These are phyloP conservation scores for Misopates orontium DNA, from an alignment of 257 asterid species.

Conservation along the genomic window DNA sequence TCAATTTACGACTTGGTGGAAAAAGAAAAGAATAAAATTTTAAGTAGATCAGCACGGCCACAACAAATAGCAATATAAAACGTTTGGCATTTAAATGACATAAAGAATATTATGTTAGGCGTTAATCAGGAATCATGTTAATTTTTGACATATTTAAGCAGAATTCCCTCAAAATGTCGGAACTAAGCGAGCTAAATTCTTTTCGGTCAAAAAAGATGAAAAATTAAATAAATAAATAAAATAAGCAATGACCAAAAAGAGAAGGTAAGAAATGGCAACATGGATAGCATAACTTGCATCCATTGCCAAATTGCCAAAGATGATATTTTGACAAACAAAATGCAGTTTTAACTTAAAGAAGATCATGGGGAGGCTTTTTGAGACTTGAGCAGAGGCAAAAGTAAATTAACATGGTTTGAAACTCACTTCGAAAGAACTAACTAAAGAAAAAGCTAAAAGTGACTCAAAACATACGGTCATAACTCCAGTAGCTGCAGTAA, in stretches of 20 bases:
- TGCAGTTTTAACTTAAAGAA: slow-evolving; percentile 1
- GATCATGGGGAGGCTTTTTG: not conserved
- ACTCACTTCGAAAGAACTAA: not conserved
- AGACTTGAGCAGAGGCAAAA: slow-evolving; percentile 1
- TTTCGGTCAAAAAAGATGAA: slow-evolving; percentile 3
- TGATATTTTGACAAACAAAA: slow-evolving; percentile 16
- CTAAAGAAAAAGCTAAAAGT: slow-evolving; percentile 14
- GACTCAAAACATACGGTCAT: slow-evolving; percentile 72
- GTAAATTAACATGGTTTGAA: slow-evolving; percentile 1
- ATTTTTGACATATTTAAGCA: slow-evolving; percentile 10
- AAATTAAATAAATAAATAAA: not conserved
- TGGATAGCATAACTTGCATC: slow-evolving; percentile 5
- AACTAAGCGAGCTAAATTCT: not conserved
- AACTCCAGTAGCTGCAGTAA: slow-evolving; percentile 95
- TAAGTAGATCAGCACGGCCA: slow-evolving; percentile 15
- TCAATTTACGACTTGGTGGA: not conserved
- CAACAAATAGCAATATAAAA: slow-evolving; percentile 14
- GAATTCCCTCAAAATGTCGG: not conserved
- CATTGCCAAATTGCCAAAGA: not conserved
- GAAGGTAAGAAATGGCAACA: not conserved
- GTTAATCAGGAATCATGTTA: not conserved
- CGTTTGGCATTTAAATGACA: not conserved
- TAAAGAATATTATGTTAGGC: slow-evolving; percentile 1
- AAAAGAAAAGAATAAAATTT: slow-evolving; percentile 14
- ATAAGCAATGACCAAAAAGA: not conserved